Conservation (phyloP, 768 basidiomycete species). For the Ramaria rubella region DNA sequence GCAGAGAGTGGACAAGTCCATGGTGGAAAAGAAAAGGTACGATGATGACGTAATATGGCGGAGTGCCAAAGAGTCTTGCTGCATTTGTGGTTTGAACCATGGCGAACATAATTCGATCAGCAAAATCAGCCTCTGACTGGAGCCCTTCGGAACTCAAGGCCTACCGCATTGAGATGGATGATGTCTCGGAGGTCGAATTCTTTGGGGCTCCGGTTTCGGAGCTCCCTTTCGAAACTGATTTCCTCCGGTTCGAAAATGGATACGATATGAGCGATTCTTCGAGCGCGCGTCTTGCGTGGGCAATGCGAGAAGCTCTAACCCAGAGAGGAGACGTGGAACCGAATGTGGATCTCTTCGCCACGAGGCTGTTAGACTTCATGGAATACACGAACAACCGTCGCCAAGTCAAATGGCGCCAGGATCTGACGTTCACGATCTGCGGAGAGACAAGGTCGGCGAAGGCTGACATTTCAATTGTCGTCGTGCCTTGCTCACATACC, state of each 20-base stretch:
- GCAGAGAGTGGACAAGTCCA: no score
- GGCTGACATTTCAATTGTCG: conserved; percentile 25
- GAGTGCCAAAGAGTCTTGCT: neutral
- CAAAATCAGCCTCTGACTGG: conserved; percentile 27
- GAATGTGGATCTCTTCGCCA: conserved; percentile 21
- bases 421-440: conserved; percentile 26
- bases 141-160: conserved; percentile 21
- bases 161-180: conserved; percentile 23
- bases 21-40: no score
- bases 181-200: neutral
- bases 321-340: no score
- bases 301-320: conserved; percentile 13
- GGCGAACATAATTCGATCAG: conserved; percentile 24
- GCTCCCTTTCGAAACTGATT: no score
- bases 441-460: conserved; percentile 19
- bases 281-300: conserved; percentile 21
- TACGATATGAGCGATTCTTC: conserved; percentile 17
- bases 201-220: neutral
- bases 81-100: neutral
- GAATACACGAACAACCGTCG: conserved; percentile 12
- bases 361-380: conserved; percentile 22
- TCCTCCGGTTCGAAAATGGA: conserved; percentile 10
- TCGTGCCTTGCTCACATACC: conserved; percentile 26
- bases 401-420: conserved; percentile 17
- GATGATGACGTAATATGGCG: no score